A percentile compares a stretch with the other conserved stretches of the same genome.
phyloP scores from a whole-genome alignment of 768 basidiomycete species.

The Pholiota microspora region DNA sequence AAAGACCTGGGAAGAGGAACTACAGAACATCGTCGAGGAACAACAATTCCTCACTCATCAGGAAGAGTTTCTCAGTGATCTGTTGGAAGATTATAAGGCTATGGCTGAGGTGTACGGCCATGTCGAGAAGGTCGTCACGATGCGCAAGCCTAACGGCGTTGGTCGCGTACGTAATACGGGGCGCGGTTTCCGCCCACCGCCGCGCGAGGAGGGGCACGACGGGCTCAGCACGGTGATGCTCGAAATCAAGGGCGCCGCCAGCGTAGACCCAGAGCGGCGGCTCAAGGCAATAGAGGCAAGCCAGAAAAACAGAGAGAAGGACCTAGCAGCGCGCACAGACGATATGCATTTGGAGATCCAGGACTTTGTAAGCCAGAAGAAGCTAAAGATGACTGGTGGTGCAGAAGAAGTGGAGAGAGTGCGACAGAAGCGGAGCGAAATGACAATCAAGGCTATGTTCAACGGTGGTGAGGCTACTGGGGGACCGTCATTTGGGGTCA shows the following conservation, averaged over 20 bases:
- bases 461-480: constrained; percentile 18
- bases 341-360: constrained; percentile 82
- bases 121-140: constrained; percentile 83
- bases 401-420: constrained; percentile 89
- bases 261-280: constrained; percentile 81
- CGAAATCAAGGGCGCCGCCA: constrained; percentile 80
- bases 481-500: constrained; percentile 17
- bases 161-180: constrained; percentile 28
- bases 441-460: constrained; percentile 90
- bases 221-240: constrained; percentile 81
- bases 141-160: constrained; percentile 50
- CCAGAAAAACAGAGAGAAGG: constrained; percentile 76
- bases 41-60: constrained; percentile 93
- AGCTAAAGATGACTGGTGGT: constrained; percentile 93
- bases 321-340: constrained; percentile 69
- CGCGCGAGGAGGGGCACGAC: constrained; percentile 63
- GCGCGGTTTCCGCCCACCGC: constrained; percentile 58
- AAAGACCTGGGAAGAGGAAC: constrained; percentile 96
- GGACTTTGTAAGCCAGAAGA: constrained; percentile 86
- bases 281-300: constrained; percentile 92
- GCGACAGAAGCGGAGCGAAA: constrained; percentile 79
- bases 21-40: constrained; percentile 96
- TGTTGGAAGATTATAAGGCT: constrained; percentile 93
- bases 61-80: constrained; percentile 84
- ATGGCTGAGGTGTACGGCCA: constrained; percentile 83